phyloP scores from a whole-genome alignment of 2,329 filamentous ascomycete species.

The Lasiodiplodia sp. region DNA sequence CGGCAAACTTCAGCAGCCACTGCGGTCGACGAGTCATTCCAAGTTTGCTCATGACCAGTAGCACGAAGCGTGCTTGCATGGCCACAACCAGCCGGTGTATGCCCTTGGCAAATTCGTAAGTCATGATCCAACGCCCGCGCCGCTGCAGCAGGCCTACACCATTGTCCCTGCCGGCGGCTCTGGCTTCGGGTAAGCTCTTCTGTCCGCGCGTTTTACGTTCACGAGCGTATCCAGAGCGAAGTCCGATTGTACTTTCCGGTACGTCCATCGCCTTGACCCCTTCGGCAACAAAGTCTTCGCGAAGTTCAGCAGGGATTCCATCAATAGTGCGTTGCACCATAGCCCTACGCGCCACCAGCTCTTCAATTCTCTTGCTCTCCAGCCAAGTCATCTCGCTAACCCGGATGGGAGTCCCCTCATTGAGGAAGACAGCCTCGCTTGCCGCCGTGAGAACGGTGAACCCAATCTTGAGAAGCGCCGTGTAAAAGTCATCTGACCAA shows the following conservation, averaged over 20 bases:
- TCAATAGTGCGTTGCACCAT: constrained; percentile 46
- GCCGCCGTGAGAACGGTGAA: constrained; percentile 91
- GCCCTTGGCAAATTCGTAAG: constrained; percentile 75
- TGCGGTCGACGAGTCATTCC: constrained; percentile 68
- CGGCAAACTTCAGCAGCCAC: constrained; percentile 67
- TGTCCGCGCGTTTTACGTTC: constrained; percentile 69
- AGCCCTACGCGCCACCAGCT: constrained; percentile 67
- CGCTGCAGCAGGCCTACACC: constrained; percentile 83
- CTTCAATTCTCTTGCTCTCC: constrained; percentile 82
- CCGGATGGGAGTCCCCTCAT: constrained; percentile 81
- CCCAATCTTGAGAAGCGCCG: constrained; percentile 82
- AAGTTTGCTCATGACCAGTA: constrained; percentile 63
- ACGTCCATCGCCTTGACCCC: constrained; percentile 43
- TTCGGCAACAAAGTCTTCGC: constrained; percentile 49
- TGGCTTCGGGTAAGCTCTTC: constrained; percentile 49
- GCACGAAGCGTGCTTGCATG: constrained; percentile 62
- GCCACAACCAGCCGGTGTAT: constrained; percentile 72
- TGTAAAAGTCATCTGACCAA: constrained; percentile 95
- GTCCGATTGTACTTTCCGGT: constrained; percentile 42
- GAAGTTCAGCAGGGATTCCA: constrained; percentile 52
- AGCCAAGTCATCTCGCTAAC: constrained; percentile 85
- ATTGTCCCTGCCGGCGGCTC: constrained; percentile 50
- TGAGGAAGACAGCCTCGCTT: constrained; percentile 93
- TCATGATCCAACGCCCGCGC: constrained; percentile 79
- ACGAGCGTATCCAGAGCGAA: constrained; percentile 65